Conservation (phyloP, 2,329 filamentous ascomycete species). For the Fusarium anthophilum region DNA sequence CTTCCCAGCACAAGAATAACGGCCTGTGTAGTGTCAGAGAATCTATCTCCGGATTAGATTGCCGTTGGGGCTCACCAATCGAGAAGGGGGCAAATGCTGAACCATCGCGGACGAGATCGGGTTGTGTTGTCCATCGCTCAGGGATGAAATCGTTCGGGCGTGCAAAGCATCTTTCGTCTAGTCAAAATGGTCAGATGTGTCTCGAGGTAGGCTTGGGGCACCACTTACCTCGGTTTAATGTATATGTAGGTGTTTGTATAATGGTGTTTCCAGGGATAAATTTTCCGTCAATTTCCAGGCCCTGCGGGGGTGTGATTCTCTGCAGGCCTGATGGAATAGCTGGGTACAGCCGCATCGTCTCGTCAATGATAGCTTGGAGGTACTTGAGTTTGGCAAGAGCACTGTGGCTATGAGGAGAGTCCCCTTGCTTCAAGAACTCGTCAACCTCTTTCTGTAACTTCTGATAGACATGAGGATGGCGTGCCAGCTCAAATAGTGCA, state of each 20-base stretch:
- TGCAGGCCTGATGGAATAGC: neutral
- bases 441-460: neutral
- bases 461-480: neutral
- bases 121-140: neutral
- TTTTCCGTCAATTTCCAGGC: neutral
- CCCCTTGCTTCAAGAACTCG: neutral
- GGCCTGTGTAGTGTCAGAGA: neutral
- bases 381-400: neutral
- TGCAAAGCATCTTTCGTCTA: neutral
- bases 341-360: neutral
- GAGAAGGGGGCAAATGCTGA: neutral
- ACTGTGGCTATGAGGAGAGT: neutral
- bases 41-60: rapidly evolving
- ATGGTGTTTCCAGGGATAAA: neutral
- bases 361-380: neutral
- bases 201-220: neutral
- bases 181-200: neutral
- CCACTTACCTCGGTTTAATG: neutral
- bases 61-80: neutral
- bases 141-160: neutral
- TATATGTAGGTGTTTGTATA: neutral
- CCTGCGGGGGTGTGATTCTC: neutral
- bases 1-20: neutral
- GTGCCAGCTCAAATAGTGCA: neutral
- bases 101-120: neutral